Evolutionary conservation across 164 flowering plant genomes (phyloP).

Genomic region (Pachysandra terminalis): DNA sequence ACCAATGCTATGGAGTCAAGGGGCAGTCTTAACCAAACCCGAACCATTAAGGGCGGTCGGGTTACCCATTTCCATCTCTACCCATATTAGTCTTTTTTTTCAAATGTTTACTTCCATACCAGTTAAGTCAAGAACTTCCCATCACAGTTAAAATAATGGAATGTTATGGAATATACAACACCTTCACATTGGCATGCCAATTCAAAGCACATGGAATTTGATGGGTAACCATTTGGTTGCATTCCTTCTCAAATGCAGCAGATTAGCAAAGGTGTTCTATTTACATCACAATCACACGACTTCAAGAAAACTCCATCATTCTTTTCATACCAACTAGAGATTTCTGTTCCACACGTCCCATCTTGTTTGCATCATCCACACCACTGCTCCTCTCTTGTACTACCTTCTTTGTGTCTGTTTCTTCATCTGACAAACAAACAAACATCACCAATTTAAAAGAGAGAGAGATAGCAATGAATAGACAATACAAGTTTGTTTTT

Average conservation of each 20-base stretch:
- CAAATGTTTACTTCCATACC: no score
- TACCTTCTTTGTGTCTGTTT: constrained; percentile 19
- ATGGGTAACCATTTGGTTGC: background rate
- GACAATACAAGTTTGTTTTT: background rate
- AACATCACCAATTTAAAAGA: background rate
- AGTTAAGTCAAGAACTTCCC: no score
- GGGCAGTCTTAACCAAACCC: no score
- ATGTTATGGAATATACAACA: no score
- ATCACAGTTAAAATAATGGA: no score
- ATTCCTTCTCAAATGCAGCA: background rate
- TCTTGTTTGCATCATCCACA: constrained; percentile 1
- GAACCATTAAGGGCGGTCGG: no score
- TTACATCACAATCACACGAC: constrained; percentile 5
- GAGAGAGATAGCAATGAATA: background rate
- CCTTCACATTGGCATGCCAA: no score
- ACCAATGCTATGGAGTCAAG: no score
- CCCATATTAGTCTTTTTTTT: no score
- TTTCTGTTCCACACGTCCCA: constrained; percentile 15
- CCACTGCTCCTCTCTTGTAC: constrained; percentile 15
- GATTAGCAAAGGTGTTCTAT: no score
- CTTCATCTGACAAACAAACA: constrained; percentile 41
- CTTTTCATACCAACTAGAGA: constrained; percentile 48
- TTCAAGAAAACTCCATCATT: constrained; percentile 25
- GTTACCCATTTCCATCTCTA: no score
- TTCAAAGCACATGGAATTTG: no score